Conservation (phyloP, 2,329 filamentous ascomycete genomes). For the Talaromyces sp. region DNA sequence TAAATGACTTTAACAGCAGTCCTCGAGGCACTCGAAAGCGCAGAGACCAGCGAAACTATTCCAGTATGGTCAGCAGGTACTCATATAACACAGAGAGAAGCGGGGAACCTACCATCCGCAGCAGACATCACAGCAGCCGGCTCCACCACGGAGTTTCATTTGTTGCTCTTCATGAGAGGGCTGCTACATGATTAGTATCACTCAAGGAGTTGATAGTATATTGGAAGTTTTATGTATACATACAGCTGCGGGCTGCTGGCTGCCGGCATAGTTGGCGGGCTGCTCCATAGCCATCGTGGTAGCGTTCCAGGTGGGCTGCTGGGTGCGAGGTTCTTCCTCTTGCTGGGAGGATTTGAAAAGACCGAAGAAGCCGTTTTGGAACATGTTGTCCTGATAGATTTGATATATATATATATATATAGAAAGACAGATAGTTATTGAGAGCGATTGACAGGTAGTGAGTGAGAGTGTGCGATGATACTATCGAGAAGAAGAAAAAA, state of each 20-base stretch:
- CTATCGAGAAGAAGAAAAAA: background rate
- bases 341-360: conserved; percentile 35
- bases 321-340: conserved; percentile 23
- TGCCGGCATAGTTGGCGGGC: conserved; percentile 33
- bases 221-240: conserved; percentile 1
- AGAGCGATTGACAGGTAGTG: background rate
- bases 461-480: background rate
- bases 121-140: conserved; percentile 31
- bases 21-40: conserved; percentile 35
- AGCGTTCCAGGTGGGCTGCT: conserved; percentile 31
- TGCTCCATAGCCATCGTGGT: conserved; percentile 36
- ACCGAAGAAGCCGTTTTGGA: conserved; percentile 30
- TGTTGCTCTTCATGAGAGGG: conserved; percentile 30
- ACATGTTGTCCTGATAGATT: conserved; percentile 18
- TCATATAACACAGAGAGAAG: background rate
- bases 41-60: conserved; percentile 32
- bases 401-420: background rate
- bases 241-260: conserved; percentile 30
- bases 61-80: background rate
- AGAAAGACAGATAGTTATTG: background rate
- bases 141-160: conserved; percentile 34
- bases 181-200: conserved; percentile 17
- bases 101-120: conserved; percentile 33
- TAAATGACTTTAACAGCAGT: conserved; percentile 29
- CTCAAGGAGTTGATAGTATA: background rate